Evolutionary conservation across 106 monocot species (phyloP).

Genomic region (Alisma plantagoaquatica): DNA sequence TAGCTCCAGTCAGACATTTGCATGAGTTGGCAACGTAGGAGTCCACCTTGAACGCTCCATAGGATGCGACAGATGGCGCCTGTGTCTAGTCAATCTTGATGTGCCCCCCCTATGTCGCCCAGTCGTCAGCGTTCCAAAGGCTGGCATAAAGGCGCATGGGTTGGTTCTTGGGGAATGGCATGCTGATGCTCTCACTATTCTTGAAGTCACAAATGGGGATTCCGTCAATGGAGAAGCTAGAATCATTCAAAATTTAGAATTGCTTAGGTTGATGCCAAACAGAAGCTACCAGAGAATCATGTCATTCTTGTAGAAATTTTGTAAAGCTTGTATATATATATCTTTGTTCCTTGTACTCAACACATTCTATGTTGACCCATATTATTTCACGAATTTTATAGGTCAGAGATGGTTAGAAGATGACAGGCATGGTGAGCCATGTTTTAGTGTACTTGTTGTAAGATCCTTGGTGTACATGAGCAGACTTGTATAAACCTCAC

Average conservation of each 20-base stretch:
- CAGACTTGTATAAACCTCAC: too few species aligned
- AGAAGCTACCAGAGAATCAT: background rate
- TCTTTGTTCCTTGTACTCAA: too few species aligned
- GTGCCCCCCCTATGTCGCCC: conserved; percentile 15
- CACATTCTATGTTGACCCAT: too few species aligned
- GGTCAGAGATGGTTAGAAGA: too few species aligned
- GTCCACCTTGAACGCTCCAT: conserved; percentile 15
- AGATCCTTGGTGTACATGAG: too few species aligned
- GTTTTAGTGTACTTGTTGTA: too few species aligned
- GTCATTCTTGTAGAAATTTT: too few species aligned
- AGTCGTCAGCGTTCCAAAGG: conserved; percentile 19
- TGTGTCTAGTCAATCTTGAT: conserved; percentile 15
- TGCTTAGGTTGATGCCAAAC: background rate
- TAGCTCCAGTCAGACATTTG: too few species aligned
- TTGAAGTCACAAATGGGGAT: conserved; percentile 16
- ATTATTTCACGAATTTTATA: too few species aligned
- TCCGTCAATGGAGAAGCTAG: conserved; percentile 9
- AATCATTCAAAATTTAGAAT: background rate
- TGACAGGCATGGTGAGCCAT: too few species aligned
- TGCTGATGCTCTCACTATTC: conserved; percentile 11
- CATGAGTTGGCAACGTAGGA: too few species aligned
- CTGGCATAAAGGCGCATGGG: conserved; percentile 19
- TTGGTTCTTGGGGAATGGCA: conserved; percentile 19
- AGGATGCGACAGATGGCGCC: conserved; percentile 11
- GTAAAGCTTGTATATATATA: too few species aligned